Evolutionary conservation across 805 yeast species (phyloP).

Genomic region (Tetrapisispora fleetii): DNA sequence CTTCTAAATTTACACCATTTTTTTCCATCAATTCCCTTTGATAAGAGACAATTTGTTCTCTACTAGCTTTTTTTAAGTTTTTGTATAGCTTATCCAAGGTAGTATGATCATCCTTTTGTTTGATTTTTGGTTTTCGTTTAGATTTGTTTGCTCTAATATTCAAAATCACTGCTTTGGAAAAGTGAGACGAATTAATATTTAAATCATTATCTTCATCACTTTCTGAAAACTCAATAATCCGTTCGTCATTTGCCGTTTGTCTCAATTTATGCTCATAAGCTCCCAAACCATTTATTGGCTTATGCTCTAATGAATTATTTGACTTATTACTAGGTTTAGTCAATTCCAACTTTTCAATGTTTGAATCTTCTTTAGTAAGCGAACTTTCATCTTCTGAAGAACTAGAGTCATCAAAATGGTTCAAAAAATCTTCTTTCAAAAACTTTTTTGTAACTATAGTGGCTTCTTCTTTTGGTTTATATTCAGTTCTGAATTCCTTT

Average conservation of each 20-base stretch:
- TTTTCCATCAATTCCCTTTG: constrained; percentile 38
- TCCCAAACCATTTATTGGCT: constrained; percentile 6
- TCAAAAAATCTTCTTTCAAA: constrained; percentile 16
- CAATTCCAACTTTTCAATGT: not conserved
- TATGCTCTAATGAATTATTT: not conserved
- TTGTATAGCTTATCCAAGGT: constrained; percentile 28
- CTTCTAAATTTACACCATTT: constrained; percentile 34
- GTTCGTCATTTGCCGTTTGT: constrained; percentile 6
- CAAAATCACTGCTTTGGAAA: constrained; percentile 29
- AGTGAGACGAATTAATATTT: constrained; percentile 10
- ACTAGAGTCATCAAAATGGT: constrained; percentile 13
- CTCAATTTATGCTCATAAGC: constrained; percentile 17
- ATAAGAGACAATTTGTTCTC: constrained; percentile 40
- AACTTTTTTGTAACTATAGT: constrained; percentile 4
- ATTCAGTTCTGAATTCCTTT: constrained; percentile 4
- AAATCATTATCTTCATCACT: constrained; percentile 7
- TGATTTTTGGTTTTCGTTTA: constrained; percentile 10
- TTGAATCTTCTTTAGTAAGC: not conserved
- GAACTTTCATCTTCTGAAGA: constrained; percentile 2
- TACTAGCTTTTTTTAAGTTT: constrained; percentile 35
- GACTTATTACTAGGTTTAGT: not conserved
- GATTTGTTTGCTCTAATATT: constrained; percentile 30
- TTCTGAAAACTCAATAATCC: constrained; percentile 11
- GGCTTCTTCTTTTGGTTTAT: not conserved
- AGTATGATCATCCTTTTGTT: constrained; percentile 6